These are phyloP conservation scores for Gossypium lobatum DNA, from an alignment of 441 rosid species.

Conservation along the genomic window DNA sequence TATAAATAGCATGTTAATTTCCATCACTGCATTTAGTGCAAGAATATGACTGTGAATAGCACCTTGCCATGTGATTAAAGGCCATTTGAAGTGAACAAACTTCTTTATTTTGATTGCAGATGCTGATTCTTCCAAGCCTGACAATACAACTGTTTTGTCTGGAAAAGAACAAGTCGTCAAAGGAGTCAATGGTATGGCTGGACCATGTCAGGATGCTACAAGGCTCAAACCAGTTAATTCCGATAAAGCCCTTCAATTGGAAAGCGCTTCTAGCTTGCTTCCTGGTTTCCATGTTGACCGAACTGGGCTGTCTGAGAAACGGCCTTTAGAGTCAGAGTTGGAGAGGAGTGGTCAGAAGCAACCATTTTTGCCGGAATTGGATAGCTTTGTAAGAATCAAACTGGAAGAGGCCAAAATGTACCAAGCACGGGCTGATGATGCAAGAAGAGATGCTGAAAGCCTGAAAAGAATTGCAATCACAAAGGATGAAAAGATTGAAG, in stretches of 20 bases:
- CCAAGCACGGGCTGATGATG: slow-evolving; percentile 81
- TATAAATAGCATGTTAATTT: background rate
- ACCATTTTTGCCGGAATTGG: slow-evolving; percentile 76
- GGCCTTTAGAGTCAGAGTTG: slow-evolving; percentile 35
- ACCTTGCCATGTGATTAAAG: background rate
- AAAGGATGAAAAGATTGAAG: slow-evolving; percentile 66
- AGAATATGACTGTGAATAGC: background rate
- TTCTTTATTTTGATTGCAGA: slow-evolving; percentile 45
- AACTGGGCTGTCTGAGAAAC: slow-evolving; percentile 31
- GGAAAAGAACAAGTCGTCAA: slow-evolving; percentile 53
- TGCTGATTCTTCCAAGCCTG: slow-evolving; percentile 47
- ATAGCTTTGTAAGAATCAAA: slow-evolving; percentile 81
- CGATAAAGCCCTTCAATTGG: slow-evolving; percentile 56
- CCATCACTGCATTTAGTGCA: background rate
- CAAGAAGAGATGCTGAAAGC: slow-evolving; percentile 84
- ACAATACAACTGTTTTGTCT: slow-evolving; percentile 22
- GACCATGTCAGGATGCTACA: slow-evolving; percentile 46
- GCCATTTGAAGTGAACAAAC: background rate
- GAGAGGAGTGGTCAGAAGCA: slow-evolving; percentile 45
- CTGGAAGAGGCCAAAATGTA: slow-evolving; percentile 92
- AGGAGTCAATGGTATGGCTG: slow-evolving; percentile 39
- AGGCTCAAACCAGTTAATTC: slow-evolving; percentile 56
- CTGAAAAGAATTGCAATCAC: slow-evolving; percentile 73
- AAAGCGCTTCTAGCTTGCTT: slow-evolving; percentile 46
- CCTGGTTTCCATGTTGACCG: slow-evolving; percentile 45